Percentiles rank a stretch among this genome's conserved stretches.
Conservation (phyloP, 2,329 filamentous ascomycete genomes). For the Pyricularia pennisetigena region DNA sequence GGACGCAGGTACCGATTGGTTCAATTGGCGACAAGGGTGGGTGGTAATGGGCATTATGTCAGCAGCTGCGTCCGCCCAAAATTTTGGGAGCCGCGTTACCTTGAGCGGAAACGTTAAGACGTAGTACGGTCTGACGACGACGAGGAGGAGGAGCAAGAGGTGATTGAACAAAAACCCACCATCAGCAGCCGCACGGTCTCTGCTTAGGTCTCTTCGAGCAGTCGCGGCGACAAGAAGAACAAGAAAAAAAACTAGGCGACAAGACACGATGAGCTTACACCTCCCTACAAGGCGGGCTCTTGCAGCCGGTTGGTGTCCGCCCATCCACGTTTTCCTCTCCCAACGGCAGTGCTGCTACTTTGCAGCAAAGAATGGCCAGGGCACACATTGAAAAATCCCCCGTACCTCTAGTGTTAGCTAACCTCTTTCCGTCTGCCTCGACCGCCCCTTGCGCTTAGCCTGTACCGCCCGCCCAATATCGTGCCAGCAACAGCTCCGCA, state of each 20-base stretch:
- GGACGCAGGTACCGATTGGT: neutral
- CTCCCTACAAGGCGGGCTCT: constrained; percentile 52
- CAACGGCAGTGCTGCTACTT: neutral
- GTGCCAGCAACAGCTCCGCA: constrained; percentile 4
- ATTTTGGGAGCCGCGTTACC: neutral
- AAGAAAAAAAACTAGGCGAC: neutral
- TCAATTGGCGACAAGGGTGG: neutral
- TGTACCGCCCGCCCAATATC: neutral
- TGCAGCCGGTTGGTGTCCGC: constrained; percentile 41
- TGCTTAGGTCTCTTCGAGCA: neutral
- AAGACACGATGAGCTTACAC: constrained; percentile 51
- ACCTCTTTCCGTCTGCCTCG: neutral
- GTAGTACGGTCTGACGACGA: neutral
- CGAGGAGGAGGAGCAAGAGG: neutral
- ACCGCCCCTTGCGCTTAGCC: neutral
- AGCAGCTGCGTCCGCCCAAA: neutral
- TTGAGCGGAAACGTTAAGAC: neutral
- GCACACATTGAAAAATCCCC: neutral
- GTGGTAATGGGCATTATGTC: neutral
- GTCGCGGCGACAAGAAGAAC: constrained; percentile 6
- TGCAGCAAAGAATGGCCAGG: neutral
- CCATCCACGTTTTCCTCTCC: neutral
- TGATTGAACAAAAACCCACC: neutral
- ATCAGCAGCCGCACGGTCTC: neutral
- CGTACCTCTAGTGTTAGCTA: neutral